Evolutionary conservation across 169 alveolate species (phyloP).

Genomic region (Plasmodium sp.): DNA sequence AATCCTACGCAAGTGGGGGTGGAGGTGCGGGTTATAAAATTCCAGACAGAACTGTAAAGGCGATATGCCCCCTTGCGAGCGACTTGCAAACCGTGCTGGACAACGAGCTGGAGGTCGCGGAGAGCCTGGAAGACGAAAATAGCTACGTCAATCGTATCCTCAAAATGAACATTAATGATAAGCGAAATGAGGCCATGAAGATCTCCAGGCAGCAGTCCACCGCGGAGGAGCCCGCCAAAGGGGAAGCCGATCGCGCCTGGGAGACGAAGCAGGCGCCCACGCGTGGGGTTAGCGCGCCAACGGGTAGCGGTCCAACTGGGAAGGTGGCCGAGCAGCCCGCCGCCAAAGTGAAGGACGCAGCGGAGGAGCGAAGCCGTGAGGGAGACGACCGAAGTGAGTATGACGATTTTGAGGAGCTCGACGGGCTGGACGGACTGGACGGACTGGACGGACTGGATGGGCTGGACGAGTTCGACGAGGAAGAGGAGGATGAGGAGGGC

Average conservation of each 20-base stretch:
- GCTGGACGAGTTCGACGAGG: neutral
- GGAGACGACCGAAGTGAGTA: neutral
- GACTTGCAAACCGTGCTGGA: slow-evolving; percentile 75
- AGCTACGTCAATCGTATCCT: slow-evolving; percentile 44
- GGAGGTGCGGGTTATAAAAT: neutral
- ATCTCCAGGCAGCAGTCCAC: slow-evolving; percentile 10
- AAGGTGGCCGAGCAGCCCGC: neutral
- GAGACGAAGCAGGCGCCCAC: neutral
- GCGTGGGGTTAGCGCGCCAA: slow-evolving; percentile 1
- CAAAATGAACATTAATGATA: slow-evolving; percentile 68
- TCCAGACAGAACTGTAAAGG: slow-evolving; percentile 76
- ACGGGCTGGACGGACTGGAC: neutral
- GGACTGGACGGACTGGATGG: neutral
- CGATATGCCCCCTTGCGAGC: slow-evolving; percentile 79
- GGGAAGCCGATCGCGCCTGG: neutral
- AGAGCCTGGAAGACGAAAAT: slow-evolving; percentile 73
- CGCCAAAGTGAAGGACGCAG: neutral
- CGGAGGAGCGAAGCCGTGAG: neutral
- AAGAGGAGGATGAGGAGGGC: slow-evolving; percentile 11
- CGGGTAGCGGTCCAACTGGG: neutral
- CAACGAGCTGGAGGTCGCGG: slow-evolving; percentile 63
- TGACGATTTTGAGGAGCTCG: neutral
- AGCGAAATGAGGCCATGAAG: slow-evolving; percentile 74
- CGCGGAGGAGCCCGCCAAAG: neutral
- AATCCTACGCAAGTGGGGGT: neutral